A percentile compares a stretch with the other conserved stretches of the same genome.
Evolutionary conservation across 2,329 filamentous ascomycete species (phyloP).

Genomic region (Didymella segeticola): DNA sequence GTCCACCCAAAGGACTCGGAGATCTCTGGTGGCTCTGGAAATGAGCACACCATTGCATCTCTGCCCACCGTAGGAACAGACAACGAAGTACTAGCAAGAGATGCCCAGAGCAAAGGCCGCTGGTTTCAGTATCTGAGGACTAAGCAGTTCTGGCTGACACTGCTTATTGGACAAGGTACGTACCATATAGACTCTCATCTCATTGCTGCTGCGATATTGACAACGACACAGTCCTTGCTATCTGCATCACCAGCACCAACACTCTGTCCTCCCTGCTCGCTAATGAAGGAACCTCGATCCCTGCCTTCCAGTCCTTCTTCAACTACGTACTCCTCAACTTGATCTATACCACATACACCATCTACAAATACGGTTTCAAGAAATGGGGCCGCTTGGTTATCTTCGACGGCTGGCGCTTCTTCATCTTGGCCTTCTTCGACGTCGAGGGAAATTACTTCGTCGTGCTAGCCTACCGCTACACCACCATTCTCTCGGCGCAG

Average conservation of each 20-base stretch:
- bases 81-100: constrained; percentile 33
- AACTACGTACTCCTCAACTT: constrained; percentile 86
- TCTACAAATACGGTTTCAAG: constrained; percentile 79
- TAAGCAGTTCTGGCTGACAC: constrained; percentile 84
- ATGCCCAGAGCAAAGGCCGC: constrained; percentile 53
- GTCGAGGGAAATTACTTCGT: constrained; percentile 98
- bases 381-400: constrained; percentile 69
- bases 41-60: constrained; percentile 27
- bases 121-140: constrained; percentile 78
- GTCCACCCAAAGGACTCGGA: constrained; percentile 33
- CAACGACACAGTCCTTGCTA: constrained; percentile 53
- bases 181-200: background rate
- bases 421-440: constrained; percentile 90
- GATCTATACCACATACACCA: constrained; percentile 80
- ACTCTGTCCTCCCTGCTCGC: constrained; percentile 83
- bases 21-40: constrained; percentile 35
- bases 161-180: constrained; percentile 70
- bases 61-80: constrained; percentile 15
- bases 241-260: constrained; percentile 92
- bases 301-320: constrained; percentile 94
- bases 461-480: constrained; percentile 86
- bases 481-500: constrained; percentile 90
- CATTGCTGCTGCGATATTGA: background rate
- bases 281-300: constrained; percentile 75
- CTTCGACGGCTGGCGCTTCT: constrained; percentile 85